Evolutionary conservation across 2,329 filamentous ascomycete genomes (phyloP).

Genomic region (Epichloe gansuensis): DNA sequence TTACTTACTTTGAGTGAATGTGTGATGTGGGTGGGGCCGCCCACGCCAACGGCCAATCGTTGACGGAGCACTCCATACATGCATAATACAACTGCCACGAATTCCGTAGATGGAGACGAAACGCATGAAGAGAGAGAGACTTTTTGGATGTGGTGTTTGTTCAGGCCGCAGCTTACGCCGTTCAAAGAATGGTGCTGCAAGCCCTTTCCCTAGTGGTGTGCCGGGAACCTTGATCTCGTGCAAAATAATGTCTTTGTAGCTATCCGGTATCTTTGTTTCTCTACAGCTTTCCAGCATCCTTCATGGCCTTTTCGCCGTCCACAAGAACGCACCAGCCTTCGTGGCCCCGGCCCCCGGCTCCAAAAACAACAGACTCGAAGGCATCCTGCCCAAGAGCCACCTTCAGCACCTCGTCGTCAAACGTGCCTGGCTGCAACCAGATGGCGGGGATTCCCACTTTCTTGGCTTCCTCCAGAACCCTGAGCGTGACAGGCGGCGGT

Average conservation of each 20-base stretch:
- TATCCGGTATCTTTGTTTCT: neutral
- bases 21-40: slow-evolving; percentile 1
- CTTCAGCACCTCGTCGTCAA: slow-evolving; percentile 59
- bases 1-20: slow-evolving; percentile 14
- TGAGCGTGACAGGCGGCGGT: slow-evolving; percentile 62
- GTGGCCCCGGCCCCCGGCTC: slow-evolving; percentile 47
- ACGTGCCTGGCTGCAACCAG: slow-evolving; percentile 87
- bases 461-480: slow-evolving; percentile 66
- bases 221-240: no score
- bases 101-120: no score
- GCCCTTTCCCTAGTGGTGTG: no score
- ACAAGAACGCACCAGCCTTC: slow-evolving; percentile 85
- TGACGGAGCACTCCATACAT: neutral
- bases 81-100: no score
- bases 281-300: slow-evolving; percentile 40
- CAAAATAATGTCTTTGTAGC: no score
- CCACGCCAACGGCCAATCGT: neutral
- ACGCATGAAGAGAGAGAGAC: no score
- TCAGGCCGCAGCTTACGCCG: no score
- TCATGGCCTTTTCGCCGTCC: slow-evolving; percentile 58
- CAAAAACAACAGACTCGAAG: slow-evolving; percentile 59
- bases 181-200: no score
- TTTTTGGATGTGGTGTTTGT: no score
- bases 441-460: slow-evolving; percentile 59
- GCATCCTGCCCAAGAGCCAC: slow-evolving; percentile 47